A percentile compares a stretch with the other conserved stretches of the same genome.
Evolutionary conservation across 805 yeast species (phyloP).

Genomic region (Sungouiella blattae): DNA sequence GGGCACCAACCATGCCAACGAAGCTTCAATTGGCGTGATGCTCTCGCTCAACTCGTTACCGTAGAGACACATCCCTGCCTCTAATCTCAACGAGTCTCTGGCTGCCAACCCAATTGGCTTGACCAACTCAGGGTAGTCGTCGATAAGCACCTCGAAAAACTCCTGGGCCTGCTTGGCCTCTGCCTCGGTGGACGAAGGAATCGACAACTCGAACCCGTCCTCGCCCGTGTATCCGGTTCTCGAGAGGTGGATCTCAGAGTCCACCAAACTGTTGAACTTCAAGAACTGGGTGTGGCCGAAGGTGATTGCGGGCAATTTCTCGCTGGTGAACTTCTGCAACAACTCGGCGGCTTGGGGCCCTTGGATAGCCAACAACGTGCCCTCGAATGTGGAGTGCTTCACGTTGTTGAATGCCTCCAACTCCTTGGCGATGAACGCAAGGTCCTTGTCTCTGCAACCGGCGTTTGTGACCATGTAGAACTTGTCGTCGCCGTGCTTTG

Average conservation of each 20-base stretch:
- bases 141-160: constrained; percentile 59
- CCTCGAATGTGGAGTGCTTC: constrained; percentile 50
- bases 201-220: constrained; percentile 93
- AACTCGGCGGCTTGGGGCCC: constrained; percentile 82
- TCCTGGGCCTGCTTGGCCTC: constrained; percentile 46
- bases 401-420: constrained; percentile 37
- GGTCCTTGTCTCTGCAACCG: constrained; percentile 84
- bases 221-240: constrained; percentile 98
- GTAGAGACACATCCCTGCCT: constrained; percentile 97
- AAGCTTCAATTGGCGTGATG: constrained; percentile 84
- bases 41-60: constrained; percentile 85
- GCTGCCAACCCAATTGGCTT: constrained; percentile 97
- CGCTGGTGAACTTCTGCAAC: constrained; percentile 59
- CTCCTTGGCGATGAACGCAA: constrained; percentile 57
- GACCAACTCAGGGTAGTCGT: constrained; percentile 50
- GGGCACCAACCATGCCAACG: constrained; percentile 86
- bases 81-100: constrained; percentile 89
- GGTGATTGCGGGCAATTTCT: constrained; percentile 55
- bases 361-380: constrained; percentile 83
- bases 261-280: constrained; percentile 38
- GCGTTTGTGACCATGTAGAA: constrained; percentile 95
- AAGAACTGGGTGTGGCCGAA: constrained; percentile 70
- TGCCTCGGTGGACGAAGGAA: constrained; percentile 46
- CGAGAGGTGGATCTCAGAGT: constrained; percentile 65
- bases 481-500: constrained; percentile 72